Percentiles rank a stretch among this genome's conserved stretches.
Evolutionary conservation across 495 filamentous ascomycete species (phyloP).

Genomic region (Penicillium canescens): DNA sequence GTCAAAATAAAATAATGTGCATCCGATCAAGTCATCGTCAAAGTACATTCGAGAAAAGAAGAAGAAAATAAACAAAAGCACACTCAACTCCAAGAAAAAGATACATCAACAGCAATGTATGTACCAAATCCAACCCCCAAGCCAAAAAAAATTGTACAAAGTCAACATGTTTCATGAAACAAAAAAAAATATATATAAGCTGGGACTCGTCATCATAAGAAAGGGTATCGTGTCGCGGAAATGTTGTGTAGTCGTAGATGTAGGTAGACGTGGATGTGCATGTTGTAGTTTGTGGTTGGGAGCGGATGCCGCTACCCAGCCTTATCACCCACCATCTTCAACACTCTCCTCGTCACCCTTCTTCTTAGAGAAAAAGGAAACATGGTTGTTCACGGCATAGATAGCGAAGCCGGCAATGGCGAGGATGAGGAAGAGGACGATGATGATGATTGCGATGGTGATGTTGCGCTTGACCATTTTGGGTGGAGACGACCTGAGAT

Average conservation of each 20-base stretch:
- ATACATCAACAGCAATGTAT: slow-evolving; percentile 5
- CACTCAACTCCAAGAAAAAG: slow-evolving; percentile 1
- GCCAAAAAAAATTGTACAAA: slow-evolving; percentile 1
- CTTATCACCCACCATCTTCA: slow-evolving; percentile 25
- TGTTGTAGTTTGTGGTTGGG: no score
- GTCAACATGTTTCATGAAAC: neutral
- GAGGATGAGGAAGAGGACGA: slow-evolving; percentile 73
- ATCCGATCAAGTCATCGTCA: neutral
- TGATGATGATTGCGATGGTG: slow-evolving; percentile 80
- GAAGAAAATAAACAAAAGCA: neutral
- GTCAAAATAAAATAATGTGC: neutral
- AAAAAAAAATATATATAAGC: neutral
- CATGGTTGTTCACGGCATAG: slow-evolving; percentile 52
- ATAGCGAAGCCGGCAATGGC: slow-evolving; percentile 69
- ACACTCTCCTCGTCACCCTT: slow-evolving; percentile 45
- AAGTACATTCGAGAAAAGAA: slow-evolving; percentile 4
- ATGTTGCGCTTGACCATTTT: slow-evolving; percentile 69
- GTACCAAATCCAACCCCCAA: neutral
- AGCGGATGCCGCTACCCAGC: neutral
- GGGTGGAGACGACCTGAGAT: slow-evolving; percentile 6
- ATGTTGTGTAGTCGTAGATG: slow-evolving; percentile 3
- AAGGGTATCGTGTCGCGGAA: slow-evolving; percentile 16
- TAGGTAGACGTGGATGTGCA: neutral
- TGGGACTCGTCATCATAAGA: neutral
- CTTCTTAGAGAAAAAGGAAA: slow-evolving; percentile 39